Conservation (phyloP, 1,139 yeast genomes). For the Barnettozyma hawaiiensis region DNA sequence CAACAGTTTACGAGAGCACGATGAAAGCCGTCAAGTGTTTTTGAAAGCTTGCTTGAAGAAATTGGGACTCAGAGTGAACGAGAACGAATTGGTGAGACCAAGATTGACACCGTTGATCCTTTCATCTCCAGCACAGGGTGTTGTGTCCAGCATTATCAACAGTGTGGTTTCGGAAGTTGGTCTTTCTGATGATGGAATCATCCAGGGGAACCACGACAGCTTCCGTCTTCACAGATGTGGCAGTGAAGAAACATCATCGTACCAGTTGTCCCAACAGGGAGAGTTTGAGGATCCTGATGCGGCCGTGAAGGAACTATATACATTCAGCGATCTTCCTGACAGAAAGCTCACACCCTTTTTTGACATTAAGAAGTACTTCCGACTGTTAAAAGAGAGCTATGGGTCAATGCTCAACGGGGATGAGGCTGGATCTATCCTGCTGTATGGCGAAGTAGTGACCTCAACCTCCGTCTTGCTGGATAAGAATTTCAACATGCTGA, state of each 20-base stretch:
- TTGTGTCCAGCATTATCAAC: slow-evolving; percentile 14
- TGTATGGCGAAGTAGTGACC: slow-evolving; percentile 86
- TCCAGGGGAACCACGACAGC: slow-evolving; percentile 50
- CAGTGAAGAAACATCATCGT: slow-evolving; percentile 24
- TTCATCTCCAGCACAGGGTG: slow-evolving; percentile 22
- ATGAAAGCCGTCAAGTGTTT: slow-evolving; percentile 47
- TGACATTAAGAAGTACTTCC: slow-evolving; percentile 53
- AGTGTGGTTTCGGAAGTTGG: slow-evolving; percentile 35
- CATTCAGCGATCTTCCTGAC: slow-evolving; percentile 44
- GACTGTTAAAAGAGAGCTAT: slow-evolving; percentile 34
- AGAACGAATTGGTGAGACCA: slow-evolving; percentile 48
- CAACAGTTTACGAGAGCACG: slow-evolving; percentile 37
- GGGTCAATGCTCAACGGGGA: slow-evolving; percentile 27
- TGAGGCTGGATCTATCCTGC: slow-evolving; percentile 54
- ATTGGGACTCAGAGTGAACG: slow-evolving; percentile 65
- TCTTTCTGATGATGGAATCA: slow-evolving; percentile 34
- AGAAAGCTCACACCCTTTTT: slow-evolving; percentile 62
- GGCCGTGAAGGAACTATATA: slow-evolving; percentile 45
- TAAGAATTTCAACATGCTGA: slow-evolving; percentile 55
- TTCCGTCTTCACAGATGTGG: slow-evolving; percentile 42
- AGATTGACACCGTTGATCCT: slow-evolving; percentile 52
- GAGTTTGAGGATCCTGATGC: slow-evolving; percentile 47
- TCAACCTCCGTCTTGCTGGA: slow-evolving; percentile 82
- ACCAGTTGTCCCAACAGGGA: slow-evolving; percentile 27
- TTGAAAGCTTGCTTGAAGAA: slow-evolving; percentile 49